Base-by-base conservation (phyloP, 192 early-diverging fungal species). In the Phycomyces nitens region DNA sequence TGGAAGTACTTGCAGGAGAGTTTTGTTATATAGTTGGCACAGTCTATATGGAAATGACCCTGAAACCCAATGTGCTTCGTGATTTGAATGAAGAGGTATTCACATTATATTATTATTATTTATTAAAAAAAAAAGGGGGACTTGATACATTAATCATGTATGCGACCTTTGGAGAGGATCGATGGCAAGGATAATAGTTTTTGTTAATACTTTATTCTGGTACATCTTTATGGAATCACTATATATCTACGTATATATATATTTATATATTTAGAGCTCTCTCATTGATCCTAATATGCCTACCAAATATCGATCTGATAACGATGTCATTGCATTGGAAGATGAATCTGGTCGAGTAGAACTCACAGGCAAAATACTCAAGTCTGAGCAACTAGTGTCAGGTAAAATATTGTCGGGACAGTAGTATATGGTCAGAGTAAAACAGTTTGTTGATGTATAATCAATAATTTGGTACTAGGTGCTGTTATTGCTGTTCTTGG, bases 271-370 rank as follows among this genome's bases (percentile, higher is more conserved):
- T 5, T 7, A 91, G 87, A 80, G 84, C 62, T 88, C 87, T 80
- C 78, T 90, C 9, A 64, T 82, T 0, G 79, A 83, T 3, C 84
- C 90, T 9, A 75, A 81, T 9, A 76, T 83, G 43, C 71, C 82
- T n/a, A 66, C 64, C 56, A 89, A 85, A 64, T 98, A 95, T 76
- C 73, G 74, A 7, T 80, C 76, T 16, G 88, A 83, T 0, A 69
- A 72, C 0, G 89, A 92, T 61, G 71, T 66, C 16, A 69, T 90
- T 20, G 76, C 81, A 22, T 66, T 97, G 50, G 96, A 98, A 70
- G 96, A 98, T 73, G 95, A 97, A 64, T 95, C 92, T 4, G 95
- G 95, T 12, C 81, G 96, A 26, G 81, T 98, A 15, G 81, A 81
- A 34, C 74, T 98, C 16, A 77, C 76, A 16, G 95, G 95, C 12